phyloP scores from a whole-genome alignment of 2,329 filamentous ascomycete genomes.

The Fusarium sororula region DNA sequence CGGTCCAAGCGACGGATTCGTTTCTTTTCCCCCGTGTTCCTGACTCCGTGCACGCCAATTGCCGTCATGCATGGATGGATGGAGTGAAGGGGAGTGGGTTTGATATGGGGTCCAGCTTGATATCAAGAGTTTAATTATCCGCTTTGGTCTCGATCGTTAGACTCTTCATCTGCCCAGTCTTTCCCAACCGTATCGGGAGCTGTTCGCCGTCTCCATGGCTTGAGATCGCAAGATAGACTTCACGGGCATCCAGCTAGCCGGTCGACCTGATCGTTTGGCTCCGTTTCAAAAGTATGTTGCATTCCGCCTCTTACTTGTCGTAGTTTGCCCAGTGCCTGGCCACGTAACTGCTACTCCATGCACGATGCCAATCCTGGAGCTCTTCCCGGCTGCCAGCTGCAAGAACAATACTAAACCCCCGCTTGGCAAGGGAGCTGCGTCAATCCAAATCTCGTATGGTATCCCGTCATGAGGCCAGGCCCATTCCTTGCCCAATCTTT shows the following conservation, averaged over 20 bases:
- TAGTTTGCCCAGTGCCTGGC: background rate
- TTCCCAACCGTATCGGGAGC: background rate
- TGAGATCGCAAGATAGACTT: conserved; percentile 11
- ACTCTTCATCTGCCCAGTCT: background rate
- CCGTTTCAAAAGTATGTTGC: conserved; percentile 14
- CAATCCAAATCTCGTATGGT: background rate
- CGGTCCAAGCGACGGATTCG: conserved; percentile 10
- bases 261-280: conserved; percentile 2
- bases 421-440: conserved; percentile 4
- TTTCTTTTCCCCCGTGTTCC: conserved; percentile 21
- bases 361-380: background rate
- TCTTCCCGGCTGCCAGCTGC: conserved; percentile 9
- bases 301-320: conserved; percentile 6
- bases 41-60: conserved; percentile 27
- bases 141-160: conserved; percentile 15
- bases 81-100: background rate
- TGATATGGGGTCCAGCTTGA: background rate
- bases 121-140: background rate
- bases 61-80: background rate
- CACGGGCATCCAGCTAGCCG: conserved; percentile 7
- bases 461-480: conserved; percentile 56
- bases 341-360: background rate
- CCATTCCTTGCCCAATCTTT: conserved; percentile 83
- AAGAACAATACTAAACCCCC: conserved; percentile 33
- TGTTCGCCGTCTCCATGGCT: conserved; percentile 3